Conservation (phyloP, 345 rosid genomes). For the Gossypium herbaceum region DNA sequence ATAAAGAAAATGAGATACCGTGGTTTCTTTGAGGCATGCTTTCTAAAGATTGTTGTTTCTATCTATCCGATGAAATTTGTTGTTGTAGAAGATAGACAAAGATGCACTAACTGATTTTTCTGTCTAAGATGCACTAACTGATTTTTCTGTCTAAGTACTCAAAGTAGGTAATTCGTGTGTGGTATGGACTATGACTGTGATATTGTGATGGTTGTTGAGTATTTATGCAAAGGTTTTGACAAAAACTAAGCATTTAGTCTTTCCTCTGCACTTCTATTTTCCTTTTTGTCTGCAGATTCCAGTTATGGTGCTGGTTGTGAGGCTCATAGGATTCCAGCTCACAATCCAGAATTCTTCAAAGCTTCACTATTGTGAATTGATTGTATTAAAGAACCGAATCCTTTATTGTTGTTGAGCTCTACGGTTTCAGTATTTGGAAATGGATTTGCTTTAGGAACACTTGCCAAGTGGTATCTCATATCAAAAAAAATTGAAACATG, state of each 20-base stretch:
- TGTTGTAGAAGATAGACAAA: not conserved
- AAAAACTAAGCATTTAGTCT: not conserved
- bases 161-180: not conserved
- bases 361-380: slow-evolving; percentile 11
- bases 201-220: slow-evolving; percentile 1
- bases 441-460: slow-evolving; percentile 15
- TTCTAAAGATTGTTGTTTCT: not conserved
- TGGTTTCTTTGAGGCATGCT: not conserved
- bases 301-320: slow-evolving; percentile 15
- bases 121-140: not conserved
- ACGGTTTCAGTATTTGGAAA: slow-evolving; percentile 1
- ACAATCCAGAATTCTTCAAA: slow-evolving; percentile 10
- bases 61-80: not conserved
- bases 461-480: slow-evolving; percentile 4
- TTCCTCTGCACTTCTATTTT: not conserved
- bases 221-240: not conserved
- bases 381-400: slow-evolving; percentile 7
- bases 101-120: not conserved
- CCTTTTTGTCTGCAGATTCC: slow-evolving; percentile 16
- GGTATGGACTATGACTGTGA: not conserved
- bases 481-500: slow-evolving; percentile 29
- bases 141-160: not conserved
- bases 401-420: slow-evolving; percentile 9
- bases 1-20: not conserved
- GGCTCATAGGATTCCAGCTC: slow-evolving; percentile 10